These are phyloP conservation scores for Scutellospora calospora DNA, from an alignment of 371 early-diverging fungal genomes.

Conservation along the genomic window DNA sequence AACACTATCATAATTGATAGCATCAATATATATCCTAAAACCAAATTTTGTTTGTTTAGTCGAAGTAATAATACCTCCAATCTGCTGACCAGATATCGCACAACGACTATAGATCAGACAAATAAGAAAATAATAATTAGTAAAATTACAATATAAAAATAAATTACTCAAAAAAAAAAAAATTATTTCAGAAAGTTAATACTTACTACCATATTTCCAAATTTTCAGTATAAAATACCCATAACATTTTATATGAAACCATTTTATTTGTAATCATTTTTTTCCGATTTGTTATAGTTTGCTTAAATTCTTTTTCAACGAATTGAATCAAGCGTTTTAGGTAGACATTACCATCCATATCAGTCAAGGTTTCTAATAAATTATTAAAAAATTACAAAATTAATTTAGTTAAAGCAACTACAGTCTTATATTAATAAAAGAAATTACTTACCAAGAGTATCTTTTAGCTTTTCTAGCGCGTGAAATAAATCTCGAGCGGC, in stretches of 20 bases:
- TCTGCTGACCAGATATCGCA: neutral
- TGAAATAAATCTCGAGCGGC: neutral
- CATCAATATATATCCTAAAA: neutral
- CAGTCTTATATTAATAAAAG: neutral
- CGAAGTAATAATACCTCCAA: neutral
- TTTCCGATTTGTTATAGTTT: neutral
- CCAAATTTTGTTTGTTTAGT: neutral
- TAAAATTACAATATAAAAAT: neutral
- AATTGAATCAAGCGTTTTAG: neutral
- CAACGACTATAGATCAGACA: neutral
- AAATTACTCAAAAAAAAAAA: neutral
- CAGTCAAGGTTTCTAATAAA: neutral
- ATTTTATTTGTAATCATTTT: neutral
- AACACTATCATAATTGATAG: neutral
- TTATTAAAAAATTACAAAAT: neutral
- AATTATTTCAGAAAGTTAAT: neutral
- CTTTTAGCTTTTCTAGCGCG: neutral
- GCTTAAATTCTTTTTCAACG: neutral
- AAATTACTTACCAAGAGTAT: neutral
- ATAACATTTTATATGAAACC: conserved; percentile 7
- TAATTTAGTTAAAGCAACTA: neutral
- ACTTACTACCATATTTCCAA: conserved; percentile 6
- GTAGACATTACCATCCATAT: neutral
- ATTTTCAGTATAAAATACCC: conserved; percentile 1
- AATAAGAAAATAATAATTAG: neutral